Conservation (phyloP, 192 early-diverging fungal species). For the Diversispora epigaea region DNA sequence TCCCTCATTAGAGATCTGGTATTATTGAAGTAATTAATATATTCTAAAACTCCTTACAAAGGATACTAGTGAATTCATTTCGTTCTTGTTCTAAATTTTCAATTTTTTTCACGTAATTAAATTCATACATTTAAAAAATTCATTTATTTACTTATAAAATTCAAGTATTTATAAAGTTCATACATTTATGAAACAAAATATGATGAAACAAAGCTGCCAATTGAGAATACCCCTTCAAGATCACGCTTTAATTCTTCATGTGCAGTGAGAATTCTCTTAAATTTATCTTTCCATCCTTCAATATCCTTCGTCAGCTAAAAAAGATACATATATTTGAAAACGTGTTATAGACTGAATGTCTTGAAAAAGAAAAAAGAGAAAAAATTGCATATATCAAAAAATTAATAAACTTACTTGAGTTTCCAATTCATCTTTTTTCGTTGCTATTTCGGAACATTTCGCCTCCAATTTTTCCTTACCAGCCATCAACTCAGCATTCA, state of each 20-base stretch:
- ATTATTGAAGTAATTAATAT: slow-evolving; percentile 3
- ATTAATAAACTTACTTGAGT: too few species aligned
- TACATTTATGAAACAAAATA: background rate
- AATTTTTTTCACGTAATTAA: background rate
- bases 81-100: background rate
- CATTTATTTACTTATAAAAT: background rate
- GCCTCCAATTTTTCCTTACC: too few species aligned
- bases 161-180: background rate
- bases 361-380: too few species aligned
- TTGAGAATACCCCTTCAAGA: background rate
- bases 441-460: too few species aligned
- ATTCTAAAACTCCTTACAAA: slow-evolving; percentile 12
- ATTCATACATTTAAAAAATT: background rate
- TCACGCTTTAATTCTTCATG: background rate
- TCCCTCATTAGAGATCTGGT: slow-evolving; percentile 2
- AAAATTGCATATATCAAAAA: too few species aligned
- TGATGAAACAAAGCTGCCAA: background rate
- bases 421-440: too few species aligned
- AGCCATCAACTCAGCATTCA: too few species aligned
- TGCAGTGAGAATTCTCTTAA: background rate
- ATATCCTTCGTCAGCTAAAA: background rate
- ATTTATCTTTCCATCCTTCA: background rate
- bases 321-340: slow-evolving; percentile 18
- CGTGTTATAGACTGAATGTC: too few species aligned
- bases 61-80: background rate